Base-by-base conservation (phyloP, 2,329 filamentous ascomycete species). In the Arachnomyces sp. region DNA sequence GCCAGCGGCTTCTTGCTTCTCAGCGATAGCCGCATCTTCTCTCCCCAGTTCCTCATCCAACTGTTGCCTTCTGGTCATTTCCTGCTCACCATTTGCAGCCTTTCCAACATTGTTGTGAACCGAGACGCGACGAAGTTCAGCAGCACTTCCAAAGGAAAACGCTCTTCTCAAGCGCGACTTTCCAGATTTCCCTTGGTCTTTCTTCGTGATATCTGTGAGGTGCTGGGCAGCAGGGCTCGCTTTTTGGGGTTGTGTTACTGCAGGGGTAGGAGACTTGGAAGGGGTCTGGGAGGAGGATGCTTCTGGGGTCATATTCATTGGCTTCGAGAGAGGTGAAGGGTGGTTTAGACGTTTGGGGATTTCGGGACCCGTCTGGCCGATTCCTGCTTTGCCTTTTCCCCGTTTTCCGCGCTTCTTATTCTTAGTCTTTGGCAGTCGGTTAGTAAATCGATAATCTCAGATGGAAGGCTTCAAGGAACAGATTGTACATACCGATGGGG, bases 91-190 rank as follows among this genome's bases (percentile, higher is more conserved):
- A 49, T 59, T 60, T 36, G 64, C 60, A 38, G 57, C 62, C 39
- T 60, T 67, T 39, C 60, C 58, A 34, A 58, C 52, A 45, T 69
- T 77, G 35, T 82, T 81, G 50, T 81, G 75, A 4, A 76, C 79
- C 8, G 79, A 81, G 9, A 81, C 83, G 56, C 83, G 83, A 47
- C 83, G 77, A 35, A 98, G 78, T 58, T 98, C 92, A 7, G 90
- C 86, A 31, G 89, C 86, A 59, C 90, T 96, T 36, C 92, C 89
- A 64, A 98, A 98, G 0, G 92, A 98, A 55, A 98, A 94, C 0
- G 92, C 92, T 52, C 92, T 77, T 40, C 92, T 79, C 44, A 98
- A 71, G 49, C 89, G 76, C 2, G 83, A 85, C 66, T 95, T 95
- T 66, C 81, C 87, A 58, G 87, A 88, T 48, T 81, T 75, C 57